Evolutionary conservation across 495 filamentous ascomycete species (phyloP), one percentile per base, ranked within the genome.

Genomic region (Aeminium ludgeri): DNA sequence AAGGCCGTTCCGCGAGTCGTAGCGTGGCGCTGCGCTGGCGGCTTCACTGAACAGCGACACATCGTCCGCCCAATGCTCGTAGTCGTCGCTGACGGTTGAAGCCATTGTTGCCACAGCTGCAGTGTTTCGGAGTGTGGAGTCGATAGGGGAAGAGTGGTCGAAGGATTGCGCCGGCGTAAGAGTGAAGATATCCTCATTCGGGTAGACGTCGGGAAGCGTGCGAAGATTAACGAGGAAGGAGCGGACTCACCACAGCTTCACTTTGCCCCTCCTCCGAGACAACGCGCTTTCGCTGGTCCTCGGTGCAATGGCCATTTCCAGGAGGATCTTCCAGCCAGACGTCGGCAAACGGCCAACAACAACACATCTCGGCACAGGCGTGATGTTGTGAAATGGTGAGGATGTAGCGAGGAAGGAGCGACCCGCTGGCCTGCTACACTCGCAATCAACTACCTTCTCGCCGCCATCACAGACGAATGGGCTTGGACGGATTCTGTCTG

Each of bases 321-420:
- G 34, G 25, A 5, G 27, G 38, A 6, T 47, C 30, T 34, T 60
- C 61, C 27, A 64, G 55, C 28, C 39, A 48, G 8, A 59, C 49
- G 25, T 61, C 57, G 30, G 39, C 43, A 33, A 58, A 58, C 2
- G 49, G 51, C 52, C 55, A 63, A 46, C 56, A 62, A 40, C 54
- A 60, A 5, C 31, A 25, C 23, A 25, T 25, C 23, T 25, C 8
- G 23, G 8, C 23, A 8, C 23, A 25, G 23, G 8, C 4, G 3
- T 25, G 3, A 8, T 25, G 23, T 25, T 3, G 23, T 25, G 23
- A 3, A 4, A 8, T 25, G 3, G 23, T 3, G 3, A 8, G 23
- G 23, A 25, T 25, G 23, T 3, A 25, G 8, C 23, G 23, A 25
- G 23, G 23, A 25, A 25, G 23, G 23, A 25, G 8, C 23, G 8